phyloP scores from a whole-genome alignment of 176 grass and related monocot species.

The Eremochloa ophiuroides region DNA sequence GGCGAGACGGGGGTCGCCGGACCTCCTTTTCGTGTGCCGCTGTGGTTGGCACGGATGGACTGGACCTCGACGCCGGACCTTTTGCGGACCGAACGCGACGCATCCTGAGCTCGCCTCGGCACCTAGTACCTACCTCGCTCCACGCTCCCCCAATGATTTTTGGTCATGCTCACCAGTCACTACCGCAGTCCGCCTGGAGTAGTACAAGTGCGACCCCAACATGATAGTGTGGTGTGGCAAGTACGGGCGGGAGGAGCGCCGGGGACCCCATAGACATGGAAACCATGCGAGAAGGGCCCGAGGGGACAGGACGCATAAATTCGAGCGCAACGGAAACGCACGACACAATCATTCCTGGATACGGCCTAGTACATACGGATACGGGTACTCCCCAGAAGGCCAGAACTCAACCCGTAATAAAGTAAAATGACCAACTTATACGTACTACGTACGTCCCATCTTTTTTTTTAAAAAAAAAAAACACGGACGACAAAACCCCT shows the following conservation, averaged over 20 bases:
- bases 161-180: background rate
- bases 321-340: background rate
- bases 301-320: conserved; percentile 17
- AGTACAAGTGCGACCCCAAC: background rate
- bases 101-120: background rate
- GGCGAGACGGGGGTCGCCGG: no score
- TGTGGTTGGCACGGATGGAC: background rate
- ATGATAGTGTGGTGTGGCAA: background rate
- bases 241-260: background rate
- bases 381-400: background rate
- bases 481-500: no score
- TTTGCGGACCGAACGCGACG: background rate
- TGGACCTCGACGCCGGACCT: background rate
- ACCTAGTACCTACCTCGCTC: background rate
- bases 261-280: conserved; percentile 3
- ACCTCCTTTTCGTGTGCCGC: background rate
- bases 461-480: no score
- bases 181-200: no score
- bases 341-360: background rate
- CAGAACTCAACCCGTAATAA: background rate
- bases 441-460: no score
- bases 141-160: background rate
- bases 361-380: no score
- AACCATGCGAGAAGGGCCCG: background rate
- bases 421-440: background rate